These are phyloP conservation scores for Euphorbia lathyris DNA, from an alignment of 345 rosid species.

Conservation along the genomic window DNA sequence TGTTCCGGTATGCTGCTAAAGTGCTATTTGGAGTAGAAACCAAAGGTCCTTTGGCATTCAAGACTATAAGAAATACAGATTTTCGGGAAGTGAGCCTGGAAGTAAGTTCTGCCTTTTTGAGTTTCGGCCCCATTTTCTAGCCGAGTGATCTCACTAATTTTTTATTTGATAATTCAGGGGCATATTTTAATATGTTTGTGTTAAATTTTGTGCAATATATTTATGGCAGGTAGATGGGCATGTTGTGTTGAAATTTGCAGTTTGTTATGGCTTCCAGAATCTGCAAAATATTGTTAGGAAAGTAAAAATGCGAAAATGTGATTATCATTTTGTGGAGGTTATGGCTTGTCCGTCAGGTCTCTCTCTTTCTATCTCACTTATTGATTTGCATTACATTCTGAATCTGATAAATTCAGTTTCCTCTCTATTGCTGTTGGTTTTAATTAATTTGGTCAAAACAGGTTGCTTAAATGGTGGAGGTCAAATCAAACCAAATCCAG, in stretches of 20 bases:
- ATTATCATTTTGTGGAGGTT: constrained; percentile 90
- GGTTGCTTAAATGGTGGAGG: constrained; percentile 98
- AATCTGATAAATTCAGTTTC: not conserved
- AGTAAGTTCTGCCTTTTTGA: constrained; percentile 42
- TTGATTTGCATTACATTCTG: not conserved
- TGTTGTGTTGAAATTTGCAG: constrained; percentile 68
- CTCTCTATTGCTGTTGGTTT: not conserved
- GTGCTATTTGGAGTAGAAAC: constrained; percentile 62
- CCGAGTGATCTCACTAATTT: not conserved
- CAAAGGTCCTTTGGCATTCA: constrained; percentile 56
- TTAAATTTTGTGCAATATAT: constrained; percentile 8
- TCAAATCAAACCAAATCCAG: constrained; percentile 83
- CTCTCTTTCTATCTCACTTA: not conserved
- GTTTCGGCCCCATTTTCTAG: not conserved
- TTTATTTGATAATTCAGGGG: not conserved
- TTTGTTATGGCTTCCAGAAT: constrained; percentile 90
- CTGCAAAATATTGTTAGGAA: constrained; percentile 87
- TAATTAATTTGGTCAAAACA: constrained; percentile 23
- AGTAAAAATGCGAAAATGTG: constrained; percentile 69
- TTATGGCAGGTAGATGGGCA: constrained; percentile 68
- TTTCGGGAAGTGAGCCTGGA: constrained; percentile 74
- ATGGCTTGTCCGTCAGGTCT: constrained; percentile 99
- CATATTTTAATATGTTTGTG: not conserved
- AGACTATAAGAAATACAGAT: constrained; percentile 73
- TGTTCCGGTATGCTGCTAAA: constrained; percentile 68